Conservation (phyloP, 2,329 filamentous ascomycete species). For the Cladosporium sp. region DNA sequence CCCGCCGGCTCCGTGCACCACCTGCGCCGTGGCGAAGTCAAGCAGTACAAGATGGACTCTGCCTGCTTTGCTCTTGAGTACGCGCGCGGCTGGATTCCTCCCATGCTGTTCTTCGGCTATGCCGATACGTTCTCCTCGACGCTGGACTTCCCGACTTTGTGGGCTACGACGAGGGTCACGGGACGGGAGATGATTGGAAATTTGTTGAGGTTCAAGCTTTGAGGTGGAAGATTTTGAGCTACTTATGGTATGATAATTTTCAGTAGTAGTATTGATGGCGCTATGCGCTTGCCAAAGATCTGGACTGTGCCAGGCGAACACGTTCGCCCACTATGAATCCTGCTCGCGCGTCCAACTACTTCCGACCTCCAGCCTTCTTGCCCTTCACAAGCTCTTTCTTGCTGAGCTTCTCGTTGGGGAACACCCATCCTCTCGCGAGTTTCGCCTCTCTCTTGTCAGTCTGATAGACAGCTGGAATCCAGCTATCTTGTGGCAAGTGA, state of each 20-base stretch:
- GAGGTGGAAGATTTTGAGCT: slow-evolving; percentile 18
- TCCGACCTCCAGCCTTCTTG: slow-evolving; percentile 13
- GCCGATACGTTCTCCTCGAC: slow-evolving; percentile 77
- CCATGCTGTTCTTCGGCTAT: slow-evolving; percentile 87
- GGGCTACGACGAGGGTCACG: slow-evolving; percentile 71
- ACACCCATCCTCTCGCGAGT: slow-evolving; percentile 68
- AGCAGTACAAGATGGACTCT: slow-evolving; percentile 79
- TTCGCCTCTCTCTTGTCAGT: slow-evolving; percentile 75
- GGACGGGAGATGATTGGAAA: slow-evolving; percentile 72
- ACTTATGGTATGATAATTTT: not conserved
- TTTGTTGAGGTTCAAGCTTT: slow-evolving; percentile 67
- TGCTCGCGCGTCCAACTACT: too few species aligned
- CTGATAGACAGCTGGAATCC: slow-evolving; percentile 71
- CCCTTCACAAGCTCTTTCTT: slow-evolving; percentile 68
- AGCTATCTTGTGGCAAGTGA: slow-evolving; percentile 63
- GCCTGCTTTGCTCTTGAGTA: slow-evolving; percentile 79
- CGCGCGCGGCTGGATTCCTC: slow-evolving; percentile 83
- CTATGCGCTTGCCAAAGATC: not conserved
- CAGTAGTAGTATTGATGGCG: not conserved
- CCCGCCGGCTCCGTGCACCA: slow-evolving; percentile 66
- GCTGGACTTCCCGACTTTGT: slow-evolving; percentile 78
- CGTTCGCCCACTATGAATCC: too few species aligned
- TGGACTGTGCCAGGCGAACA: too few species aligned
- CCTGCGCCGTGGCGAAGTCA: slow-evolving; percentile 64
- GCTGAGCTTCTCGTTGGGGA: slow-evolving; percentile 68